Evolutionary conservation across 176 grass and related monocot genomes (phyloP).

Genomic region (Avena insularis): DNA sequence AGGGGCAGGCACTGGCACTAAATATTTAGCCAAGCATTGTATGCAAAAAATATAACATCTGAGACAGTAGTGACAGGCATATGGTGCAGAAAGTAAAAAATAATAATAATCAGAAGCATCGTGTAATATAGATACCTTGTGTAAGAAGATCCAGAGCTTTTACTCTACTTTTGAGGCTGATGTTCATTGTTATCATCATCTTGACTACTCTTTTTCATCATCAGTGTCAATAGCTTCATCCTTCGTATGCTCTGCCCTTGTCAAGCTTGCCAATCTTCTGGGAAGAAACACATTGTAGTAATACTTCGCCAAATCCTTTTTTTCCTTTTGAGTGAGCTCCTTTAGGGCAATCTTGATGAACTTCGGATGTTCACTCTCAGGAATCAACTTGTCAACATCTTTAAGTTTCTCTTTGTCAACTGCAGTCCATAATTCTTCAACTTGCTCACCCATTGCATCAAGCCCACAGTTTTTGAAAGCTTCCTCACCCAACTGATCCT

Average conservation of each 20-base stretch:
- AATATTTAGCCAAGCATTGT: background rate
- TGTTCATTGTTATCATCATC: constrained; percentile 15
- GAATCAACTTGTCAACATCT: constrained; percentile 39
- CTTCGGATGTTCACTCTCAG: constrained; percentile 36
- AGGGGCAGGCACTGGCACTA: background rate
- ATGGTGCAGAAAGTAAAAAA: constrained; percentile 21
- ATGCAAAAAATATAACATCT: constrained; percentile 28
- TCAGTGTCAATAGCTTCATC: background rate
- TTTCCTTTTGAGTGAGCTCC: constrained; percentile 32
- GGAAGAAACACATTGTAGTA: constrained; percentile 64
- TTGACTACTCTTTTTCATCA: constrained; percentile 21
- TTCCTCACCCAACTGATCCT: constrained; percentile 38
- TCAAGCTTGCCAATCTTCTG: constrained; percentile 46
- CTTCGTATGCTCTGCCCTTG: constrained; percentile 37
- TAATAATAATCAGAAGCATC: constrained; percentile 8
- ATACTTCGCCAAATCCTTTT: constrained; percentile 26
- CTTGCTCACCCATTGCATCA: constrained; percentile 51
- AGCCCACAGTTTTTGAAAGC: constrained; percentile 54
- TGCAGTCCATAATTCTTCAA: constrained; percentile 44
- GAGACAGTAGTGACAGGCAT: background rate
- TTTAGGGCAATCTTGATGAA: constrained; percentile 48
- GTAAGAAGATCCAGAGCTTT: constrained; percentile 1
- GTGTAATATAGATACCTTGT: constrained; percentile 32
- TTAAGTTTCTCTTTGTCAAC: constrained; percentile 43
- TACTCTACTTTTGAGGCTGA: constrained; percentile 19